These are phyloP conservation scores for Physcomitrium patens DNA, from an alignment of 225 moss, liverwort and hornwort genomes.

Conservation along the genomic window DNA sequence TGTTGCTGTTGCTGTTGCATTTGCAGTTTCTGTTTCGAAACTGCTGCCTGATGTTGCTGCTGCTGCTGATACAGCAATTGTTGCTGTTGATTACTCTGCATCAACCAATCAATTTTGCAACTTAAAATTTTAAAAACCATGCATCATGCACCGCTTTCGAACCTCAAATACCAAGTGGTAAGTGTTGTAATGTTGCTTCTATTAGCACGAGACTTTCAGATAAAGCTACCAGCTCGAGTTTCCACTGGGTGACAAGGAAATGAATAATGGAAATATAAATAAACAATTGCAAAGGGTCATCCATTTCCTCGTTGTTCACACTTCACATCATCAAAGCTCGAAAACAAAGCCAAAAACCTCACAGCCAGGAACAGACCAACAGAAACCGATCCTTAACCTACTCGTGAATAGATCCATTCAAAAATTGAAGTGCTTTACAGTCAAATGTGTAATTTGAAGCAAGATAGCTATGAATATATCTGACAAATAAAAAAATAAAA, in stretches of 20 bases:
- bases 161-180: not conserved
- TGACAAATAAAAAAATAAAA: too few relatives aligned
- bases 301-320: conserved; percentile 10
- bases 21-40: conserved; percentile 48
- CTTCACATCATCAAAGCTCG: conserved; percentile 16
- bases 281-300: not conserved
- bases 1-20: not conserved
- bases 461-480: not conserved
- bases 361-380: too few relatives aligned
- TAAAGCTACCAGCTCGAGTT: conserved; percentile 4
- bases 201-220: not conserved
- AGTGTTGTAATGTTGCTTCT: conserved; percentile 1
- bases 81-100: conserved; percentile 59
- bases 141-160: conserved; percentile 12
- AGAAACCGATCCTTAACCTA: too few relatives aligned
- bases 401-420: too few relatives aligned
- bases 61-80: conserved; percentile 60
- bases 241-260: not conserved
- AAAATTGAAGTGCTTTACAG: too few relatives aligned
- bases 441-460: not conserved
- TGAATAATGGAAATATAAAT: not conserved
- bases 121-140: conserved; percentile 11
- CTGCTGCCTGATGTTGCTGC: conserved; percentile 23
- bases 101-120: conserved; percentile 23
- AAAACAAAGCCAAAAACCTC: not conserved